These are phyloP conservation scores for Lepraria neglecta DNA, from an alignment of 495 filamentous ascomycete species.

Conservation along the genomic window DNA sequence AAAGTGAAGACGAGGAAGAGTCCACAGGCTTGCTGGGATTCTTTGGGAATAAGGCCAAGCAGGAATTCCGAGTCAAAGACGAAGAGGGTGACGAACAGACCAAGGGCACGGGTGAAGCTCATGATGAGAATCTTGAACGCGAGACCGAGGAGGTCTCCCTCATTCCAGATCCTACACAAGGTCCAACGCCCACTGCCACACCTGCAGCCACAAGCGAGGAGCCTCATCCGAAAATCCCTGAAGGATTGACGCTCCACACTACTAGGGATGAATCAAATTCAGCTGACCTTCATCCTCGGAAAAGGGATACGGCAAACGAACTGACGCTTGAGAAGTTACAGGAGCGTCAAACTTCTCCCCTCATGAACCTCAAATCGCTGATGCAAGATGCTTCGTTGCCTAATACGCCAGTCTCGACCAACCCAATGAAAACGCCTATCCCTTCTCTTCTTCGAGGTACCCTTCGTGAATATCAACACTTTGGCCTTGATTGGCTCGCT, in stretches of 20 bases:
- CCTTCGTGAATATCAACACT: slow-evolving; percentile 93
- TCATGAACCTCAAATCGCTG: slow-evolving; percentile 13
- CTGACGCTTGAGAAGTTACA: slow-evolving; percentile 7
- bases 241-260: neutral
- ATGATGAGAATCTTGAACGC: slow-evolving; percentile 30
- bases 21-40: slow-evolving; percentile 53
- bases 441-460: slow-evolving; percentile 87
- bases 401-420: slow-evolving; percentile 35
- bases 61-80: slow-evolving; percentile 25
- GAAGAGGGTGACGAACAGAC: slow-evolving; percentile 28
- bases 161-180: slow-evolving; percentile 39
- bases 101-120: slow-evolving; percentile 9
- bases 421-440: slow-evolving; percentile 60
- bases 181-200: slow-evolving; percentile 25
- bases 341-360: slow-evolving; percentile 1
- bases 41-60: slow-evolving; percentile 44
- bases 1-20: slow-evolving; percentile 48
- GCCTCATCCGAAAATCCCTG: slow-evolving; percentile 10
- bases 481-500: slow-evolving; percentile 93
- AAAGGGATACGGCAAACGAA: neutral
- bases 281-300: neutral
- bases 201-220: slow-evolving; percentile 26
- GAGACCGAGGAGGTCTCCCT: slow-evolving; percentile 44
- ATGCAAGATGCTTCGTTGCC: slow-evolving; percentile 31
- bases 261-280: neutral